Percentiles rank a stretch among this genome's conserved stretches.
Evolutionary conservation across 345 rosid species (phyloP).

Genomic region (Pelargonium nanum): DNA sequence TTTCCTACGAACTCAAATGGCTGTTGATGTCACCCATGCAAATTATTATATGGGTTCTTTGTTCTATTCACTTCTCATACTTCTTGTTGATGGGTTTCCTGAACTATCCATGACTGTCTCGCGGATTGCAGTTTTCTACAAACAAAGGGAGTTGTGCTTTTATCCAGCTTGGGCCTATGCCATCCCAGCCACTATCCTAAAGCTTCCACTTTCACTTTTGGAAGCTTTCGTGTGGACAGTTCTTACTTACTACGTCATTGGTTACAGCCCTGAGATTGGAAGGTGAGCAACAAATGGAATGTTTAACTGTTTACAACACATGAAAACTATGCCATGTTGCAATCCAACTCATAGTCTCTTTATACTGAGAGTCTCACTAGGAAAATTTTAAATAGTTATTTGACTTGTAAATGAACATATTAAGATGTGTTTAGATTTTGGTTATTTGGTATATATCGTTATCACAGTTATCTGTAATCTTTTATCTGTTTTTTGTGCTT

Average conservation of each 20-base stretch:
- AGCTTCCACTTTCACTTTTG: conserved; percentile 42
- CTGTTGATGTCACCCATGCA: conserved; percentile 35
- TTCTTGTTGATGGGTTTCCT: conserved; percentile 39
- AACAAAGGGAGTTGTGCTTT: conserved; percentile 44
- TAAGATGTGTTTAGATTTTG: too few species aligned
- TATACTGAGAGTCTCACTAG: too few species aligned
- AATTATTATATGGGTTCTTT: conserved; percentile 42
- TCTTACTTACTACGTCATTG: conserved; percentile 67
- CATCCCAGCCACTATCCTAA: conserved; percentile 40
- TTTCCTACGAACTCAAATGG: conserved; percentile 34
- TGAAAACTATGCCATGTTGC: too few species aligned
- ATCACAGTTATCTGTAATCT: neutral
- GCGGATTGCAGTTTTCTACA: conserved; percentile 47
- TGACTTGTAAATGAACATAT: too few species aligned
- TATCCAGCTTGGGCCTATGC: conserved; percentile 71
- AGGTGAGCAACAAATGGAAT: conserved; percentile 27
- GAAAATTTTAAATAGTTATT: too few species aligned
- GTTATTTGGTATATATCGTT: too few species aligned
- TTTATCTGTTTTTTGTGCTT: neutral
- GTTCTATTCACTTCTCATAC: conserved; percentile 32
- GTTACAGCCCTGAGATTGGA: conserved; percentile 58
- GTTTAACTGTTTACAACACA: too few species aligned
- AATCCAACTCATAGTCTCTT: neutral
- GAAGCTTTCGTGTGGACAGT: conserved; percentile 49
- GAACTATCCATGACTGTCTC: conserved; percentile 38